Conservation (phyloP, 345 rosid genomes). For the Aegle marmelos region DNA sequence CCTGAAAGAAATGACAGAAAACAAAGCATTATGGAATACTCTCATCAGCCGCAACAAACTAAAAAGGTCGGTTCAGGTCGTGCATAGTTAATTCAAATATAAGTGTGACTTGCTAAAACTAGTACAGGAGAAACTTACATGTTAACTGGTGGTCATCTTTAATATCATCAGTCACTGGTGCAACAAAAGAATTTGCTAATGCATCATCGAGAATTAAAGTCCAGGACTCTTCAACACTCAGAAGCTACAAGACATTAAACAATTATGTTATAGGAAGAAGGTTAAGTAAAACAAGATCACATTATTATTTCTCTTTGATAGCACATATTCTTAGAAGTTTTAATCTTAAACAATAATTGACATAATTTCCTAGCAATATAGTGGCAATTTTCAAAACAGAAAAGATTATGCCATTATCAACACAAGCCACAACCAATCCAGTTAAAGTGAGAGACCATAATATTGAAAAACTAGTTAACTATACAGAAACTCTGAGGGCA, state of each 20-base stretch:
- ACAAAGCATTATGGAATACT: too few relatives aligned
- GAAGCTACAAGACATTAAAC: slow-evolving; percentile 42
- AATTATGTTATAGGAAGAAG: not conserved
- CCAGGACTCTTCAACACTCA: slow-evolving; percentile 69
- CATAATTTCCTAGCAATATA: not conserved
- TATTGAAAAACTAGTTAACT: not conserved
- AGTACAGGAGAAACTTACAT: slow-evolving; percentile 49
- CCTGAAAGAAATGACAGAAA: too few relatives aligned
- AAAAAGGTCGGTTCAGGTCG: not conserved
- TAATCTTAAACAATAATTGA: not conserved
- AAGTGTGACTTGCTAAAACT: not conserved
- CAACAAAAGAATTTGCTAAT: slow-evolving; percentile 84
- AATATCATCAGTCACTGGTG: slow-evolving; percentile 76
- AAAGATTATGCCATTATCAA: not conserved
- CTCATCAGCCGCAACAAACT: too few relatives aligned
- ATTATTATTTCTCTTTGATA: not conserved
- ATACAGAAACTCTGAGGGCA: not conserved
- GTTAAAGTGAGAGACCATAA: not conserved
- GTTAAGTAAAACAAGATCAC: not conserved
- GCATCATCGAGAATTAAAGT: slow-evolving; percentile 81
- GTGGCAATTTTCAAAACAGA: not conserved
- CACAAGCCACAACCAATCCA: not conserved
- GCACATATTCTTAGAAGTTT: not conserved
- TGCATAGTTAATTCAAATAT: not conserved
- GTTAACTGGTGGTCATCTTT: slow-evolving; percentile 79